These are phyloP conservation scores for Guadua angustifolia DNA, from an alignment of 176 grass and related monocot genomes.

Conservation along the genomic window DNA sequence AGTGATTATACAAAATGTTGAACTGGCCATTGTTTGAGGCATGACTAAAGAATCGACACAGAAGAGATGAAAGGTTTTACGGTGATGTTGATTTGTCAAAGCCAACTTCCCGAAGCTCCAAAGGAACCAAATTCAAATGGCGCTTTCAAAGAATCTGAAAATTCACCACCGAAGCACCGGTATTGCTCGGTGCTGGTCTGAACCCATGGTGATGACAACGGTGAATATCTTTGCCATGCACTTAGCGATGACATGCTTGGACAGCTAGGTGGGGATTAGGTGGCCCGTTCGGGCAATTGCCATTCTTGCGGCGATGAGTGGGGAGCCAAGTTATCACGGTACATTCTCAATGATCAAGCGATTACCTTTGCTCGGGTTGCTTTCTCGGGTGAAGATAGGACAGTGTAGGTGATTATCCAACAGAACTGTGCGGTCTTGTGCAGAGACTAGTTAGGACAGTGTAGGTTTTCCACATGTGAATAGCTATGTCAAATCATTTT, in stretches of 20 bases:
- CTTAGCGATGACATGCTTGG: slow-evolving; percentile 46
- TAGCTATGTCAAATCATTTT: too few species aligned
- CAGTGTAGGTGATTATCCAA: too few species aligned
- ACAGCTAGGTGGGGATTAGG: too few species aligned
- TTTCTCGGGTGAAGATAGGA: too few species aligned
- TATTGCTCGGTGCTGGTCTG: slow-evolving; percentile 42
- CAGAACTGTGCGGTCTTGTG: too few species aligned
- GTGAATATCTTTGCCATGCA: slow-evolving; percentile 16
- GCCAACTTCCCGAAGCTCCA: slow-evolving; percentile 41
- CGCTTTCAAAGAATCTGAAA: slow-evolving; percentile 40
- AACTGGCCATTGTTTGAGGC: slow-evolving; percentile 43
- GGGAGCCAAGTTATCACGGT: too few species aligned
- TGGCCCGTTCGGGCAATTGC: too few species aligned
- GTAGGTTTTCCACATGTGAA: too few species aligned
- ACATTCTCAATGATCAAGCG: too few species aligned
- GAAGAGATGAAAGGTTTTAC: slow-evolving; percentile 47
- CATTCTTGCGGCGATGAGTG: too few species aligned
- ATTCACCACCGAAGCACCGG: slow-evolving; percentile 37
- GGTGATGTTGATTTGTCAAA: slow-evolving; percentile 66
- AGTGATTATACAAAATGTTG: neutral
- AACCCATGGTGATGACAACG: slow-evolving; percentile 47
- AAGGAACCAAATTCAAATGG: slow-evolving; percentile 64
- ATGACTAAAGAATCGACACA: slow-evolving; percentile 56
- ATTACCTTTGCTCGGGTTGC: too few species aligned
- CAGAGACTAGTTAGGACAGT: too few species aligned